phyloP scores from a whole-genome alignment of 2,329 filamentous ascomycete genomes.

The Neofusicoccum sp. region DNA sequence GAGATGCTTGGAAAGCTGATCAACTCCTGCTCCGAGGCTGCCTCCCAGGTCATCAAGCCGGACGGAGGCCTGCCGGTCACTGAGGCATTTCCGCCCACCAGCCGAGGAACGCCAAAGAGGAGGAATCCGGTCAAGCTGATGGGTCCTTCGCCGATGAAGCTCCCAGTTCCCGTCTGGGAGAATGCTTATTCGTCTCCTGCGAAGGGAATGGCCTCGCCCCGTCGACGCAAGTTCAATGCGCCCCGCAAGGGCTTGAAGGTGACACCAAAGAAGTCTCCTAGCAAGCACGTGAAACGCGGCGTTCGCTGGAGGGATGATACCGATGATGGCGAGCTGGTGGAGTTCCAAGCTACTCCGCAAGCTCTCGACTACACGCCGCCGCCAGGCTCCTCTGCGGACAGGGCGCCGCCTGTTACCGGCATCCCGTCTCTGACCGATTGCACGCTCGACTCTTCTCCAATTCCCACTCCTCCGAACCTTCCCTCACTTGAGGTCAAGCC shows the following conservation, averaged over 20 bases:
- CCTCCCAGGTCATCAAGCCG: slow-evolving; percentile 85
- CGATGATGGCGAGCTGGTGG: slow-evolving; percentile 80
- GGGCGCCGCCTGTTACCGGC: slow-evolving; percentile 47
- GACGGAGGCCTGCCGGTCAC: slow-evolving; percentile 68
- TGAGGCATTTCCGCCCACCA: slow-evolving; percentile 70
- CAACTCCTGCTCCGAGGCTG: slow-evolving; percentile 71
- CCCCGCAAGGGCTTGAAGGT: slow-evolving; percentile 68
- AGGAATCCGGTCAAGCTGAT: slow-evolving; percentile 54
- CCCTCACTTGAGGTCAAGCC: slow-evolving; percentile 63
- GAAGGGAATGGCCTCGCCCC: slow-evolving; percentile 69
- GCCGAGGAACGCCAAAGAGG: slow-evolving; percentile 76
- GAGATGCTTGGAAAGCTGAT: slow-evolving; percentile 76
- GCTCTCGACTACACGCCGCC: slow-evolving; percentile 61
- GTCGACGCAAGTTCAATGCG: slow-evolving; percentile 67
- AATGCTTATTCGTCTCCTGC: slow-evolving; percentile 61
- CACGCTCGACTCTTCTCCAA: slow-evolving; percentile 55
- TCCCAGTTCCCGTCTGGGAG: slow-evolving; percentile 27
- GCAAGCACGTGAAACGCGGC: slow-evolving; percentile 64
- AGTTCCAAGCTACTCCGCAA: slow-evolving; percentile 89
- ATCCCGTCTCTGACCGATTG: background rate
- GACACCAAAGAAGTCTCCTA: slow-evolving; percentile 73
- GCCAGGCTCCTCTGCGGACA: slow-evolving; percentile 57
- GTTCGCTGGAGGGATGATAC: slow-evolving; percentile 94
- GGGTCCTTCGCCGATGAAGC: slow-evolving; percentile 52
- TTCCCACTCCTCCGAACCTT: slow-evolving; percentile 56